Percentiles rank a stretch among this genome's conserved stretches.
Evolutionary conservation across 176 grass and related monocot species (phyloP).

Genomic region (Aegilops sharonensis): DNA sequence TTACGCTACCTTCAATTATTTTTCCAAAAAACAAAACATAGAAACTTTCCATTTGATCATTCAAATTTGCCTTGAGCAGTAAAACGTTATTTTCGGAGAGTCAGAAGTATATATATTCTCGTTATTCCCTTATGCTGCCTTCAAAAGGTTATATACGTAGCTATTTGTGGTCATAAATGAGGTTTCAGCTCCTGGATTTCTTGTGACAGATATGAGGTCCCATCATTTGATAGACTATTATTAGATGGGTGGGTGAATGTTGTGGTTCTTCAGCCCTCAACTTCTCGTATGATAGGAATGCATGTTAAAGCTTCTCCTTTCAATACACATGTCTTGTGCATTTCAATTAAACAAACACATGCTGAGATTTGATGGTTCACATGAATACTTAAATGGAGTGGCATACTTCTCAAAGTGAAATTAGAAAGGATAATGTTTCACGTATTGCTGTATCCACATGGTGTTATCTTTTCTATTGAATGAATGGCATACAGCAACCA

Average conservation of each 20-base stretch:
- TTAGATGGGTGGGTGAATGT: neutral
- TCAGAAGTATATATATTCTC: neutral
- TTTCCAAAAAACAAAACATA: neutral
- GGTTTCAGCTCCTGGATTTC: neutral
- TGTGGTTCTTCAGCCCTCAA: neutral
- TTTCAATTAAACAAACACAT: constrained; percentile 19
- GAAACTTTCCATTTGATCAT: neutral
- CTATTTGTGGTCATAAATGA: neutral
- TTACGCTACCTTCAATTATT: neutral
- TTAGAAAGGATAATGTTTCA: neutral
- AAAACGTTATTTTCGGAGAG: neutral
- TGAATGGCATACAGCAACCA: neutral
- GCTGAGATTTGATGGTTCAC: neutral
- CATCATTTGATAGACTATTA: neutral
- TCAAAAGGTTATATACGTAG: neutral
- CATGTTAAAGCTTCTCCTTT: constrained; percentile 2
- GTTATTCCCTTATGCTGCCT: neutral
- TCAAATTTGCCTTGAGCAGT: neutral
- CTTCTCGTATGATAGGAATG: neutral
- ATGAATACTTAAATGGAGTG: neutral
- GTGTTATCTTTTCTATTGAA: neutral
- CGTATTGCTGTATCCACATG: neutral
- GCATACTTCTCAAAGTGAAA: neutral
- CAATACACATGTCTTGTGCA: neutral
- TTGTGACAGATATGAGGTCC: neutral